phyloP scores from a whole-genome alignment of 2,329 filamentous ascomycete species.

The Colletotrichum sp. region DNA sequence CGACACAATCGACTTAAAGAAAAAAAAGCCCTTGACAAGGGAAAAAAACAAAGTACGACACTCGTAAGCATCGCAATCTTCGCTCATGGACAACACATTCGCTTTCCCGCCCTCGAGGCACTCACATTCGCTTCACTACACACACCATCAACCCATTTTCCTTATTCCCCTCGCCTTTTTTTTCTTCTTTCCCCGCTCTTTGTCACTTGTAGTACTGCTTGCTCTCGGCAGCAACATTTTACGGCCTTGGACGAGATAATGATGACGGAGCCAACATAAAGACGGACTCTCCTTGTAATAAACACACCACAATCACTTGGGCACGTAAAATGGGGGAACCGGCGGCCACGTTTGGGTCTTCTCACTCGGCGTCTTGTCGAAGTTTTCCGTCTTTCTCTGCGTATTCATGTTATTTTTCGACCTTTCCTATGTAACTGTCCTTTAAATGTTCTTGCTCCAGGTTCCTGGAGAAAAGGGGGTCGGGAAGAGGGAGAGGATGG shows the following conservation, averaged over 20 bases:
- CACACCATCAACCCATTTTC: background rate
- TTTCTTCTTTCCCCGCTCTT: background rate
- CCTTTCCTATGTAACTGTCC: background rate
- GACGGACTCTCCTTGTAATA: constrained; percentile 1
- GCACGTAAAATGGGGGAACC: background rate
- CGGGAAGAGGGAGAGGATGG: background rate
- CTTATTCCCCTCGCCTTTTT: background rate
- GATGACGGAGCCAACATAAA: constrained; percentile 11
- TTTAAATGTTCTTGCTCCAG: background rate
- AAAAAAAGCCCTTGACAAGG: background rate
- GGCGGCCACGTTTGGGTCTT: background rate
- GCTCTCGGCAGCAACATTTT: background rate
- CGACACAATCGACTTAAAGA: background rate
- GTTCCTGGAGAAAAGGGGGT: background rate
- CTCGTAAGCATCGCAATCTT: background rate
- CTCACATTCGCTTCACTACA: constrained; percentile 1
- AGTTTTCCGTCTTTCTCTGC: background rate
- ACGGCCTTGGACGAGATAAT: constrained; percentile 16
- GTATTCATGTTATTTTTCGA: background rate
- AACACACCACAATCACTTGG: background rate
- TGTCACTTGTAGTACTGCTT: background rate
- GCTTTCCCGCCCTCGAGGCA: background rate
- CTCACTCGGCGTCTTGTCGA: background rate
- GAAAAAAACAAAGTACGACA: background rate
- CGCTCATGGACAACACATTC: background rate